Evolutionary conservation across 2,329 filamentous ascomycete species (phyloP), one percentile per base, ranked within the genome.

Genomic region (Plenodomus tracheiphilus): DNA sequence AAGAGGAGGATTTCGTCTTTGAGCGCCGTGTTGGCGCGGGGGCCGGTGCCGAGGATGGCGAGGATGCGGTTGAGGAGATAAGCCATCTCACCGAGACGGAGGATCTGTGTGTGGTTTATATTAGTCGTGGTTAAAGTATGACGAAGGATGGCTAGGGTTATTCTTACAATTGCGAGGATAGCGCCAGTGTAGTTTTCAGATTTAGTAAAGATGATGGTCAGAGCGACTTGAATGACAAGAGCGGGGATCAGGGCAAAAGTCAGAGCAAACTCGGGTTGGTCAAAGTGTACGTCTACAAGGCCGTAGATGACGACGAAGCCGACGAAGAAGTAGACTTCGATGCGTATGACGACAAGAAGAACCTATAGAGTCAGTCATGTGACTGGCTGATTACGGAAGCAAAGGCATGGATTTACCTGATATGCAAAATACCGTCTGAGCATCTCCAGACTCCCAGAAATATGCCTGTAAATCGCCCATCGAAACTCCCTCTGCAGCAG

Each of bases 1-100:
- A 59, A 63, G n/a, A 65, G 50, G 2, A 59, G 37, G 56, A 64
- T 65, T 36, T 64, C 55, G 21, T 64, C 49, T 36, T 60, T 66
- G 39, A 64, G 37, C 6, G 50, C n/a, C 0, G 61, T 62, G 0
- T 39, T 42, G 0, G 61, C 36, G 7, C 47, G 39, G 4, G 11
- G 9, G 2, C 51, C 43, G 4, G 48, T 19, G 2, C 58, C 58
- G 15, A 52, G 40, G 11, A 66, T 53, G 15, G 58, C 36, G 5
- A 64, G n/a, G 7, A 65, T 51, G 11, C 60, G 51, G 47, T 49
- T 62, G 15, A 58, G 28, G 1, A 65, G 30, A 36, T 64, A 65
- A 13, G 56, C 53, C 2, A 65, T 60, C 21, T 52, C 58, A 5
- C 50, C 58, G 4, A 46, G 28, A 28, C 58, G 51, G 2, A 59